A percentile compares a stretch with the other conserved stretches of the same genome.
These are phyloP conservation scores for Aristolochia californica DNA, from an alignment of 164 flowering plant genomes.

Conservation along the genomic window DNA sequence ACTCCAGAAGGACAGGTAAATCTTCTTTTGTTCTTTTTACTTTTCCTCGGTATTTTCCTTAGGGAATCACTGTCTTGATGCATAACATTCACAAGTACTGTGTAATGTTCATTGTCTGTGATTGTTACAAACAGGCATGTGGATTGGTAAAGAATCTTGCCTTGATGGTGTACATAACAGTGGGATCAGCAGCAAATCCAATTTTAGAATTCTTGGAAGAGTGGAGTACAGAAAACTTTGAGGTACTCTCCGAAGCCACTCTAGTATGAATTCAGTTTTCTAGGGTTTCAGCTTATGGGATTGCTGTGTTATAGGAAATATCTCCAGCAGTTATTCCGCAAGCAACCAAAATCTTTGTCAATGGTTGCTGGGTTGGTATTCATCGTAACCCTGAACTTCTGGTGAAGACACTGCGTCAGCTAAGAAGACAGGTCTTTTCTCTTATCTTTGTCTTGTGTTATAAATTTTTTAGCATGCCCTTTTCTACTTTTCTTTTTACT, in stretches of 20 bases:
- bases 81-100: no score
- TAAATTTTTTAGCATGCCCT: no score
- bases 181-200: conserved; percentile 95
- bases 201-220: conserved; percentile 90
- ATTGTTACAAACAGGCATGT: conserved; percentile 43
- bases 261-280: not conserved
- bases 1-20: conserved; percentile 98
- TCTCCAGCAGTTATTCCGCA: conserved; percentile 95
- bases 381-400: conserved; percentile 91
- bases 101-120: no score
- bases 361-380: conserved; percentile 97
- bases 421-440: conserved; percentile 75
- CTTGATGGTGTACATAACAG: conserved; percentile 93
- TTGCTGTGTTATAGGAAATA: conserved; percentile 52
- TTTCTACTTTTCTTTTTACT: no score
- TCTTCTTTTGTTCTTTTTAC: not conserved
- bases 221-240: conserved; percentile 95
- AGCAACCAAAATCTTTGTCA: conserved; percentile 92
- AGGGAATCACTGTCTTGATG: no score
- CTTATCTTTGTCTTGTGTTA: no score
- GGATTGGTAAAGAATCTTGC: conserved; percentile 96
- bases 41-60: not conserved
- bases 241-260: conserved; percentile 25
- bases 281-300: not conserved
- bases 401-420: conserved; percentile 69